phyloP scores from a whole-genome alignment of 2,329 filamentous ascomycete genomes.

The Fusarium redolens region DNA sequence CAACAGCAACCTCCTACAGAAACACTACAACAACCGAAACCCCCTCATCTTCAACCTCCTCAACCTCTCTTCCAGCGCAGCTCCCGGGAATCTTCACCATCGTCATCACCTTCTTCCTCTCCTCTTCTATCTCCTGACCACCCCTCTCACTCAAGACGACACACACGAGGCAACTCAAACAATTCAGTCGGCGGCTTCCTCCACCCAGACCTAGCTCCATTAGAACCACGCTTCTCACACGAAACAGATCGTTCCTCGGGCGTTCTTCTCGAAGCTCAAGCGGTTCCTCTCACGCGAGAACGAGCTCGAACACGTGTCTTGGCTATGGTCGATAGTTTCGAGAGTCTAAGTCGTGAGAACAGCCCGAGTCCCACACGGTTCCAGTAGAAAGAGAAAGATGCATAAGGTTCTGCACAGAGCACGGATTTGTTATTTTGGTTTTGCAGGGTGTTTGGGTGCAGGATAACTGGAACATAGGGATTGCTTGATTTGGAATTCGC shows the following conservation, averaged over 20 bases:
- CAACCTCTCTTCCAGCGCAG: constrained; percentile 37
- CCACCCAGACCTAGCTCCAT: constrained; percentile 34
- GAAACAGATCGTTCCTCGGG: constrained; percentile 49
- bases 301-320: constrained; percentile 60
- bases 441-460: constrained; percentile 37
- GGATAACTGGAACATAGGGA: not conserved
- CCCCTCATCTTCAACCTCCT: constrained; percentile 31
- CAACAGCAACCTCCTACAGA: constrained; percentile 1
- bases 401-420: not conserved
- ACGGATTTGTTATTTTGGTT: constrained; percentile 13
- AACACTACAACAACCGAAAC: constrained; percentile 18
- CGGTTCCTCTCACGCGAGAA: constrained; percentile 53
- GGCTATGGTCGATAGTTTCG: constrained; percentile 67
- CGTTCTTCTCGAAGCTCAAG: constrained; percentile 59
- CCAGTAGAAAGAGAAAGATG: not conserved
- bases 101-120: constrained; percentile 21
- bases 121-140: constrained; percentile 25
- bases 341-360: constrained; percentile 57
- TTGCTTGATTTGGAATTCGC: constrained; percentile 10
- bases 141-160: constrained; percentile 7
- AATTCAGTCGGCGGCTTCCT: constrained; percentile 31
- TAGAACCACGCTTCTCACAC: constrained; percentile 43
- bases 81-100: constrained; percentile 23
- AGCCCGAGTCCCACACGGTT: constrained; percentile 56
- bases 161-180: constrained; percentile 28